Evolutionary conservation across 2,329 filamentous ascomycete species (phyloP).

Genomic region (Aureobasidium sp.): DNA sequence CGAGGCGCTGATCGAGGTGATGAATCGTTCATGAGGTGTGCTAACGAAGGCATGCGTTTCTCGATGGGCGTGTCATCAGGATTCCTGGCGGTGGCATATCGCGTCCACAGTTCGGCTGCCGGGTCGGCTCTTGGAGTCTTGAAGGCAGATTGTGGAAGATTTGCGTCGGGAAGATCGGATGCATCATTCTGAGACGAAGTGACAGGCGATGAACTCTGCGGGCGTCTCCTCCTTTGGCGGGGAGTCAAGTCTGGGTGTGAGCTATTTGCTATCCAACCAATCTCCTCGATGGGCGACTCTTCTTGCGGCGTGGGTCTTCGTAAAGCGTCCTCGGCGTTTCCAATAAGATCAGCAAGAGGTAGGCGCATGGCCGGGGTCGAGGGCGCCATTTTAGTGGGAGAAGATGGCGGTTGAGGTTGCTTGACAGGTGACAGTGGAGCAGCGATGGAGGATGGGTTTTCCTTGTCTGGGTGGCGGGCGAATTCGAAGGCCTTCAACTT

Average conservation of each 20-base stretch:
- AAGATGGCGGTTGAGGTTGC: background rate
- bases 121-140: constrained; percentile 41
- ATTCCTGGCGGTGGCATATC: constrained; percentile 32
- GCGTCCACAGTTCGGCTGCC: constrained; percentile 39
- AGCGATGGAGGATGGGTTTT: background rate
- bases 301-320: constrained; percentile 37
- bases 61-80: constrained; percentile 30
- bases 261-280: constrained; percentile 49
- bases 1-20: constrained; percentile 37
- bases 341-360: constrained; percentile 53
- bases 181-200: constrained; percentile 30
- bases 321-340: constrained; percentile 50
- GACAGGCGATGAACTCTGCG: constrained; percentile 40
- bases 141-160: constrained; percentile 22
- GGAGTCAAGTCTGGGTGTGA: constrained; percentile 35
- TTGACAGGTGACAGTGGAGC: constrained; percentile 8
- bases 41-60: constrained; percentile 33
- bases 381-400: constrained; percentile 30
- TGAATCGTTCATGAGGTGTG: constrained; percentile 37
- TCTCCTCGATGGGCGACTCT: constrained; percentile 51
- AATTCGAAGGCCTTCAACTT: constrained; percentile 51
- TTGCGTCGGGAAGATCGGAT: constrained; percentile 22
- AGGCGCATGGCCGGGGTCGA: constrained; percentile 53
- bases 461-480: constrained; percentile 21
- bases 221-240: constrained; percentile 37